Base-by-base conservation (phyloP, 2,329 filamentous ascomycete genomes). In the Tricladium varicosporioides region DNA sequence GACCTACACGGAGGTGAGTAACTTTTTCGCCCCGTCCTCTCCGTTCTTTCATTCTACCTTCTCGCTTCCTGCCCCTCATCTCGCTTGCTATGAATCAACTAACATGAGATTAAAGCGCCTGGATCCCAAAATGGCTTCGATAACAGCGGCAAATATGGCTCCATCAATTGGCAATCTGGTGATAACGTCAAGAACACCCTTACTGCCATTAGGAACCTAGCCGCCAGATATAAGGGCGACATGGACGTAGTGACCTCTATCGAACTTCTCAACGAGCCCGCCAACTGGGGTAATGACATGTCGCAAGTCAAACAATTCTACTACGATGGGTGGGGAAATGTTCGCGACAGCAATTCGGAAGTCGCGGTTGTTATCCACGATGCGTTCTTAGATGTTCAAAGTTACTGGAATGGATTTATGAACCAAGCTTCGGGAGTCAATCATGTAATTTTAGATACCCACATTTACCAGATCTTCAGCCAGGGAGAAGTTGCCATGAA, bases 111-210 rank as follows among this genome's bases (percentile, higher is more conserved):
- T 15, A 2, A 14, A 65, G 82, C 83, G 32, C 81, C 83, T 15
- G 78, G 79, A 5, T 85, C 82, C 5, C 85, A 88, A 64, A 87
- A 87, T 60, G 85, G 85, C 2, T 87, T 87, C 67, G 85, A 88
- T 70, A 88, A 87, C 71, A 84, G 80, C 53, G 85, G 85, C 47
- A 75, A 73, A 46, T 72, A 74, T 15, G 79, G 79, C 4, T 46
- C 61, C 5, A 72, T 82, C 16, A 66, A 70, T 9, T 82, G 79
- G 78, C 75, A 75, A 60, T 68, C 70, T 10, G 79, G 78, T 32
- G 69, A 77, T 44, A 75, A 72, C 54, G 65, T 74, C 7, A 44
- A 66, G 5, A 61, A 68, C 5, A 75, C 72, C 31, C 66, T 74
- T n/a, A 58, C 54, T 4, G 72, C 76, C 11, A 71, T 78, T 43